A percentile compares a stretch with the other conserved stretches of the same genome.
Evolutionary conservation across 129 eudicot genomes (phyloP).

Genomic region (Glebionis coronaria): DNA sequence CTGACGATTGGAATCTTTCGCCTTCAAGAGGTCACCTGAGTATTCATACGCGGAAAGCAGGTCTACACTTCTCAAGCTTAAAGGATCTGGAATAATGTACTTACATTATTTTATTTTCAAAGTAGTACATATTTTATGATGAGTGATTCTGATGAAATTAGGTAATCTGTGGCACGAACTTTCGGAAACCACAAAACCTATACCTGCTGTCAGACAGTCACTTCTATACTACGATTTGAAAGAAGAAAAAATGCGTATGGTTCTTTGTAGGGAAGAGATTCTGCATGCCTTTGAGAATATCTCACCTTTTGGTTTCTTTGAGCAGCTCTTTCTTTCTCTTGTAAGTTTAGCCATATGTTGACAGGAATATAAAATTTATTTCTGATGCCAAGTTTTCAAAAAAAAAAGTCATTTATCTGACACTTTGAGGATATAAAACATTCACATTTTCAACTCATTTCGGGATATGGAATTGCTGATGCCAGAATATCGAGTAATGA

Average conservation of each 20-base stretch:
- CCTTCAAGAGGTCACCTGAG: slow-evolving; percentile 80
- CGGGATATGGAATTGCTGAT: too few species aligned
- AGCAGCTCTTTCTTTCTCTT: too few species aligned
- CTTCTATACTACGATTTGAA: slow-evolving; percentile 63
- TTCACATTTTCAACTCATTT: too few species aligned
- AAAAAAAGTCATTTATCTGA: too few species aligned
- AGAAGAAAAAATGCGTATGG: background rate
- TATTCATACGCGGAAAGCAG: slow-evolving; percentile 89
- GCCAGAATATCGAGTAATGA: too few species aligned
- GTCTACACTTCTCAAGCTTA: slow-evolving; percentile 23
- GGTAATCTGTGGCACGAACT: slow-evolving; percentile 97
- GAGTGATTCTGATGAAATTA: slow-evolving; percentile 21
- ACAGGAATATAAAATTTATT: too few species aligned
- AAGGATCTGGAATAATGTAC: background rate
- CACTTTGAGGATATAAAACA: too few species aligned
- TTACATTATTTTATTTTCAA: background rate
- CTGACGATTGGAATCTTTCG: slow-evolving; percentile 29
- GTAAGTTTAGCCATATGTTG: too few species aligned
- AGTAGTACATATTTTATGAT: slow-evolving; percentile 4
- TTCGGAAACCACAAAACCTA: slow-evolving; percentile 84
- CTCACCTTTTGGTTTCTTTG: too few species aligned
- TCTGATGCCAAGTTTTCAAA: too few species aligned
- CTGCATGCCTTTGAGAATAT: too few species aligned
- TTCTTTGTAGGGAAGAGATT: too few species aligned
- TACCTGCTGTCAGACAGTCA: slow-evolving; percentile 87